These are phyloP conservation scores for Claviceps digitariae DNA, from an alignment of 2,329 filamentous ascomycete species.

Conservation along the genomic window DNA sequence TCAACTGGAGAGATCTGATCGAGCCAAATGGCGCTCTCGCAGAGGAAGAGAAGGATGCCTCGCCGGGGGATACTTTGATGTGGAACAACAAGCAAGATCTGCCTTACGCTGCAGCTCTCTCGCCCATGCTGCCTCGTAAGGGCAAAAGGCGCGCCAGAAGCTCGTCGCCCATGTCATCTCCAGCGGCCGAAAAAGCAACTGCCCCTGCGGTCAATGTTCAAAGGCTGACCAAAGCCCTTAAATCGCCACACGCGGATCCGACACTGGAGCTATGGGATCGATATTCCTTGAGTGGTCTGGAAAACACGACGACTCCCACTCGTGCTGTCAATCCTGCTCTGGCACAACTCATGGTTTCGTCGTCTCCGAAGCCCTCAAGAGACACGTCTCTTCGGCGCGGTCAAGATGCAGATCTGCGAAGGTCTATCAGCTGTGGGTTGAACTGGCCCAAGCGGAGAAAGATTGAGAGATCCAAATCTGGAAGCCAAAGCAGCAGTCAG, in stretches of 20 bases:
- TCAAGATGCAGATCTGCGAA: conserved; percentile 33
- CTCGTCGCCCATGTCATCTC: conserved; percentile 60
- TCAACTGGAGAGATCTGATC: conserved; percentile 47
- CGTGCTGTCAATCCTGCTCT: conserved; percentile 43
- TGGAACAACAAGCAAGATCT: conserved; percentile 42
- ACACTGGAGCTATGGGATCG: conserved; percentile 66
- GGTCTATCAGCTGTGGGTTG: conserved; percentile 54
- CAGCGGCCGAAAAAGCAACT: conserved; percentile 32
- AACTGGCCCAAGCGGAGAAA: conserved; percentile 61
- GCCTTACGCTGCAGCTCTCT: conserved; percentile 27
- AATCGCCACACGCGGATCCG: conserved; percentile 57
- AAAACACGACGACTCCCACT: conserved; percentile 26
- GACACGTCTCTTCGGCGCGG: conserved; percentile 26
- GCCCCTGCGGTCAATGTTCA: conserved; percentile 42
- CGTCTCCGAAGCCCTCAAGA: conserved; percentile 49
- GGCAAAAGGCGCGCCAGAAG: conserved; percentile 57
- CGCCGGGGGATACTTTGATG: conserved; percentile 46
- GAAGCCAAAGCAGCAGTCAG: conserved; percentile 18
- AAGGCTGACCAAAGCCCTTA: conserved; percentile 43
- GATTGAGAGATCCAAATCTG: conserved; percentile 33
- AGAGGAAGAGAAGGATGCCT: conserved; percentile 33
- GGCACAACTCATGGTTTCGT: conserved; percentile 54
- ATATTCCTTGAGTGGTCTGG: conserved; percentile 40
- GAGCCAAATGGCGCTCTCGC: conserved; percentile 25
- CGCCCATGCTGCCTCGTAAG: conserved; percentile 34